Percentiles rank a stretch among this genome's conserved stretches.
These are phyloP conservation scores for Neurospora sublineolata DNA, from an alignment of 495 filamentous ascomycete species.

Conservation along the genomic window DNA sequence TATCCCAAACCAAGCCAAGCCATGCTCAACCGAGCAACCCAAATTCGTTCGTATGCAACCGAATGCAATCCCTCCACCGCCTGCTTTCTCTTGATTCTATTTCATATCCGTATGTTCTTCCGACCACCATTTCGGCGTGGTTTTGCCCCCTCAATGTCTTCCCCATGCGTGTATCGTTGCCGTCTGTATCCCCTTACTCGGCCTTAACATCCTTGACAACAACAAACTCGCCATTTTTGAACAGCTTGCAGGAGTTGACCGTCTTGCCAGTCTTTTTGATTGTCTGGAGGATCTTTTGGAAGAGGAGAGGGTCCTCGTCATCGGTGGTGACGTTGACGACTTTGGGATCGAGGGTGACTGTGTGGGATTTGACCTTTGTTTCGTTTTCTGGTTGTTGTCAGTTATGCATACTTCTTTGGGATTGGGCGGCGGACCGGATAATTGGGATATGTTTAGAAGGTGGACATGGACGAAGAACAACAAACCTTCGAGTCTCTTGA, in stretches of 20 bases:
- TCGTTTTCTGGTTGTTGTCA: constrained; percentile 14
- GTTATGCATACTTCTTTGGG: neutral
- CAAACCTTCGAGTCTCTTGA: constrained; percentile 85
- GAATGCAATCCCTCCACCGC: neutral
- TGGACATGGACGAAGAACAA: constrained; percentile 1
- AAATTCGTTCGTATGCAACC: neutral
- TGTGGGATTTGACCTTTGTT: neutral
- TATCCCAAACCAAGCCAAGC: neutral
- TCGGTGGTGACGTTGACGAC: constrained; percentile 62
- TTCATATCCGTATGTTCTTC: neutral
- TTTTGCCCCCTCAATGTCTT: neutral
- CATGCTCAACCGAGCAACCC: neutral
- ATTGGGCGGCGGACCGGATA: neutral
- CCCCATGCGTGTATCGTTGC: neutral
- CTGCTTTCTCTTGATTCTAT: neutral
- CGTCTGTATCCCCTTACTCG: neutral
- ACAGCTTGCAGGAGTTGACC: constrained; percentile 58
- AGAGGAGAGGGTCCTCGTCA: constrained; percentile 39
- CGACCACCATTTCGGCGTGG: neutral
- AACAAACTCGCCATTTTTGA: neutral
- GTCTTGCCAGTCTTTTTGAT: constrained; percentile 96
- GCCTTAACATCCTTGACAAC: neutral
- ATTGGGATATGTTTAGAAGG: neutral
- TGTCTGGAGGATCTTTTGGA: constrained; percentile 70
- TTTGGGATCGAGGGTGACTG: constrained; percentile 28